phyloP scores from a whole-genome alignment of 805 yeast species.

The Cyberlindnera bimundalis region DNA sequence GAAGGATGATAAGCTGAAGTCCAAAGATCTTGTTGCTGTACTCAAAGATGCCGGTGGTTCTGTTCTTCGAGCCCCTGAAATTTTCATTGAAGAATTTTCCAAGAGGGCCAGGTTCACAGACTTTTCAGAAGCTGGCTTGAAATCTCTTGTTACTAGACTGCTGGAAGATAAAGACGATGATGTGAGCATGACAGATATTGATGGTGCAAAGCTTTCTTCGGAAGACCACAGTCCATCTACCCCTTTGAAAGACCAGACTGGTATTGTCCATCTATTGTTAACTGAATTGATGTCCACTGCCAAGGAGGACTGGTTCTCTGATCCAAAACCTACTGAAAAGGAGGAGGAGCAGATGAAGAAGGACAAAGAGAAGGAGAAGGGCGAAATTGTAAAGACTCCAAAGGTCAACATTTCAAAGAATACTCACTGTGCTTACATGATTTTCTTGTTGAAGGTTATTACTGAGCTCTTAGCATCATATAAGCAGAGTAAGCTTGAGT shows the following conservation, averaged over 20 bases:
- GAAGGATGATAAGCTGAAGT: conserved; percentile 27
- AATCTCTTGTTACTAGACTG: conserved; percentile 22
- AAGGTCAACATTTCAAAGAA: conserved; percentile 43
- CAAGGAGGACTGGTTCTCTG: conserved; percentile 39
- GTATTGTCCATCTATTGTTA: conserved; percentile 60
- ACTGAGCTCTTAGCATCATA: conserved; percentile 76
- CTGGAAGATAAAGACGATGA: conserved; percentile 23
- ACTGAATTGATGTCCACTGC: conserved; percentile 58
- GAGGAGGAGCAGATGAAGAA: conserved; percentile 31
- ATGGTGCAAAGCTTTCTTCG: not conserved
- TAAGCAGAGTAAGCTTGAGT: conserved; percentile 76
- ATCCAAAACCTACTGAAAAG: conserved; percentile 29
- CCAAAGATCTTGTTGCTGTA: conserved; percentile 43
- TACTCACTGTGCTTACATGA: conserved; percentile 57
- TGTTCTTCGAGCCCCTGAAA: conserved; percentile 43
- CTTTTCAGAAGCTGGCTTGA: conserved; percentile 38
- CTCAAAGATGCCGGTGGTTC: conserved; percentile 50
- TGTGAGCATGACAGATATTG: conserved; percentile 22
- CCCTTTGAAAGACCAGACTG: conserved; percentile 36
- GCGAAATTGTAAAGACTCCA: conserved; percentile 25
- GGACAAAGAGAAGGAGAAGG: conserved; percentile 26
- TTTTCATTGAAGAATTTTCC: conserved; percentile 44
- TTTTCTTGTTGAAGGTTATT: conserved; percentile 63
- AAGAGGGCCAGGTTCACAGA: conserved; percentile 41
- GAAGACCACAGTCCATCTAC: conserved; percentile 10